Evolutionary conservation across 441 rosid species (phyloP).

Genomic region (Rhodomyrtus psidioides): DNA sequence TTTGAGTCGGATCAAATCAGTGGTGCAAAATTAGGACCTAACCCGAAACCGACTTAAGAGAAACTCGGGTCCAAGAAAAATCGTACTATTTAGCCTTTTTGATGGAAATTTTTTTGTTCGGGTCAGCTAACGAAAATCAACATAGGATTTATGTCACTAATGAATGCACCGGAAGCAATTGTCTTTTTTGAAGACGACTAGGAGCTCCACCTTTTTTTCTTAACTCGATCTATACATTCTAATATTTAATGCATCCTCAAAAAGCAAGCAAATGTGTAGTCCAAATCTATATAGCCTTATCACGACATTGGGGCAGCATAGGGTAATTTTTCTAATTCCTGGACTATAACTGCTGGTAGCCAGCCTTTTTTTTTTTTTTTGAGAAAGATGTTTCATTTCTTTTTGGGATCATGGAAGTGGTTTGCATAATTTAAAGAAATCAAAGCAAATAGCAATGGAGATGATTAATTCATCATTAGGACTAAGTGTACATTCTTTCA

Average conservation of each 20-base stretch:
- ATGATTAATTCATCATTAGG: no score
- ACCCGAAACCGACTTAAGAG: neutral
- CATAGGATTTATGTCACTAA: neutral
- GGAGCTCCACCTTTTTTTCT: neutral
- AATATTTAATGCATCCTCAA: neutral
- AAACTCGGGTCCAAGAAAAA: neutral
- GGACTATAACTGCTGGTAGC: no score
- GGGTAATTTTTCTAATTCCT: neutral
- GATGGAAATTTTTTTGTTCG: neutral
- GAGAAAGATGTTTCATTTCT: accelerated
- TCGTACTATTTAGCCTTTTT: neutral
- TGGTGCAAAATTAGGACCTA: neutral
- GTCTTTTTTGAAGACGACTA: neutral
- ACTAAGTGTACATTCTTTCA: no score
- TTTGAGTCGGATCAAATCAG: neutral
- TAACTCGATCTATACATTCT: neutral
- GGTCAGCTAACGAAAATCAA: neutral
- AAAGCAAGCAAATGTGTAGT: neutral
- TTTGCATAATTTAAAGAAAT: neutral
- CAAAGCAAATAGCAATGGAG: neutral
- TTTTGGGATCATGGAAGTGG: neutral
- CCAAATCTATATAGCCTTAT: neutral
- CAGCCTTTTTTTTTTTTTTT: no score
- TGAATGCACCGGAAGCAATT: no score
- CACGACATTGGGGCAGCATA: neutral